Evolutionary conservation across 495 filamentous ascomycete species (phyloP), one percentile per base, ranked within the genome.

Genomic region (Amniculicola lignicola): DNA sequence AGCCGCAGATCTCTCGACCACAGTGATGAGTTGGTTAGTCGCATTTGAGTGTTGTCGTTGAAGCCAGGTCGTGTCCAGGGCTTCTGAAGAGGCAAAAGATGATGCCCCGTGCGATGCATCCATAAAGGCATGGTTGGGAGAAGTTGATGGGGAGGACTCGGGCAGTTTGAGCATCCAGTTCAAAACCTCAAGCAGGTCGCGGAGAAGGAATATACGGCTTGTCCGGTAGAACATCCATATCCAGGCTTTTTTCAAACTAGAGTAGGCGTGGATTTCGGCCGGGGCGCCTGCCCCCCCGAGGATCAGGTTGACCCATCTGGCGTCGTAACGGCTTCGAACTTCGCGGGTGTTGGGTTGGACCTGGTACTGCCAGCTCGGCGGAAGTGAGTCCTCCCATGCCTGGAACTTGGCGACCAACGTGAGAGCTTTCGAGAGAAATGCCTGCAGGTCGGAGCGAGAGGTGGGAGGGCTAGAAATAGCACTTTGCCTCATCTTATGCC

Each of bases 141-240:
- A 3, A 11, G 10, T 12, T 4, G 29, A n/a, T 36, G 31, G 3
- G 12, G 10, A 10, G 18, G 55, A 29, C 28, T 53, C 51, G 2
- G 53, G 55, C 40, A 55, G 14, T 25, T 44, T 22, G 18, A 57
- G 27, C 54, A 60, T 37, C 36, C 44, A 47, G 24, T 60, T 54
- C 18, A 60, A 38, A 1, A 64, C 44, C 25, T 57, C 57, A 18
- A 56, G 5, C 24, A 53, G 12, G 24, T 51, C 54, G 1, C 56
- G 38, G 21, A 60, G 52, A 1, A 60, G 37, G 16, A 55, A 56
- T 7, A 60, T 21, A 45, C 61, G 50, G 24, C 40, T 47, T 14
- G 56, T 57, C 4, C 61, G 55, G 37, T 52, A 60, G 42, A 64
- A 56, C 25, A 42, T 64, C 61, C 61, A 64, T 12, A 46, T 40